These are phyloP conservation scores for Grigorovia transvaalensis DNA, from an alignment of 805 yeast genomes.

Conservation along the genomic window DNA sequence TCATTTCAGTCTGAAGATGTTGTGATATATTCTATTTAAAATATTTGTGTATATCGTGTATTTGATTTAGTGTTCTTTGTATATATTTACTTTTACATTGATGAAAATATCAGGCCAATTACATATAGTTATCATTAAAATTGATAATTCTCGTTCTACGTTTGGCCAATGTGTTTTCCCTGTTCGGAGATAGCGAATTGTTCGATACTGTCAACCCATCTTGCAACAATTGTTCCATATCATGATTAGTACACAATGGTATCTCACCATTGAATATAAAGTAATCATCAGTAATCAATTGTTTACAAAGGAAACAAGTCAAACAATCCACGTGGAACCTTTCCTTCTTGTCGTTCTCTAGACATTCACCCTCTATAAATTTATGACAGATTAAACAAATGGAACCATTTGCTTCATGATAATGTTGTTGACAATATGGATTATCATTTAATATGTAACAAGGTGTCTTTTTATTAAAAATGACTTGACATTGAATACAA, in stretches of 20 bases:
- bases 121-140: conserved; percentile 6
- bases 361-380: conserved; percentile 86
- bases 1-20: no score
- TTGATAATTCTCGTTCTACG: conserved; percentile 26
- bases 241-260: conserved; percentile 25
- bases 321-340: conserved; percentile 73
- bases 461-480: conserved; percentile 50
- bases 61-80: background rate
- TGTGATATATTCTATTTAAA: no score
- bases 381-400: conserved; percentile 59
- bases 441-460: conserved; percentile 69
- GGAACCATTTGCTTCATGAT: conserved; percentile 65
- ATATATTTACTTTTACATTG: background rate
- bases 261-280: conserved; percentile 23
- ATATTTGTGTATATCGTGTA: background rate
- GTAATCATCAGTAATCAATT: conserved; percentile 44
- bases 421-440: conserved; percentile 76
- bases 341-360: conserved; percentile 62
- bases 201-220: conserved; percentile 1
- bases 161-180: conserved; percentile 17
- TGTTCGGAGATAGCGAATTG: background rate
- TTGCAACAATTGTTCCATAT: conserved; percentile 22
- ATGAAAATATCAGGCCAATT: background rate
- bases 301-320: conserved; percentile 52
- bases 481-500: conserved; percentile 53